These are phyloP conservation scores for Lipomyces orientalis DNA, from an alignment of 805 yeast species.

Conservation along the genomic window DNA sequence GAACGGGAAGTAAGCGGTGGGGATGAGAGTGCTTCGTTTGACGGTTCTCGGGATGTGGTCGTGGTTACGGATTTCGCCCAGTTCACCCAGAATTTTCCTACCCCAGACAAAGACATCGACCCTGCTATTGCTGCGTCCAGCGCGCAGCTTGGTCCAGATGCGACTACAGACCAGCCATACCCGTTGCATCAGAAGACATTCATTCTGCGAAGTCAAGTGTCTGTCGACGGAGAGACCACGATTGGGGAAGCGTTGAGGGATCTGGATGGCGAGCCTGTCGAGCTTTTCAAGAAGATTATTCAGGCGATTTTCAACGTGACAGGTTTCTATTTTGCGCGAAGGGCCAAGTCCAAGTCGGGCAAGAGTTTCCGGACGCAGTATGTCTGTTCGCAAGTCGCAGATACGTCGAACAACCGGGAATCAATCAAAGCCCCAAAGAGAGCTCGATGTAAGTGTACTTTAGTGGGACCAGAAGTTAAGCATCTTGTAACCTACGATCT, in stretches of 20 bases:
- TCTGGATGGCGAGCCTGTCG: constrained; percentile 50
- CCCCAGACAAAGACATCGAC: constrained; percentile 7
- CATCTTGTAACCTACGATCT: neutral
- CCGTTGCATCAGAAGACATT: constrained; percentile 20
- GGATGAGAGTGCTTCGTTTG: constrained; percentile 3
- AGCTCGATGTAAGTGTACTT: constrained; percentile 18
- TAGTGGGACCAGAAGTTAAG: neutral
- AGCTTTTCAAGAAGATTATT: constrained; percentile 22
- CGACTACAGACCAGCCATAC: neutral
- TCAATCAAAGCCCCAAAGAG: constrained; percentile 24
- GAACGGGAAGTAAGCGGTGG: neutral
- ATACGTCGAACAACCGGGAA: constrained; percentile 30
- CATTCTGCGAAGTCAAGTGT: constrained; percentile 22
- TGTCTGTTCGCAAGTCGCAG: constrained; percentile 36
- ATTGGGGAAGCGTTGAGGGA: constrained; percentile 67
- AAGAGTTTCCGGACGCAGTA: constrained; percentile 33
- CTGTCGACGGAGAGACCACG: constrained; percentile 55
- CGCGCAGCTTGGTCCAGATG: neutral
- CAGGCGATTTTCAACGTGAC: constrained; percentile 27
- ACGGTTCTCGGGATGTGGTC: neutral
- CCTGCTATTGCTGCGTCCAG: constrained; percentile 10
- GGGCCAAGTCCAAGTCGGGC: constrained; percentile 28
- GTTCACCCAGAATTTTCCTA: constrained; percentile 25
- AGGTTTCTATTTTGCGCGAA: constrained; percentile 34
- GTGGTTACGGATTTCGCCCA: constrained; percentile 17